Base-by-base conservation (phyloP, 805 yeast genomes). In the Ogataea paraovalis region DNA sequence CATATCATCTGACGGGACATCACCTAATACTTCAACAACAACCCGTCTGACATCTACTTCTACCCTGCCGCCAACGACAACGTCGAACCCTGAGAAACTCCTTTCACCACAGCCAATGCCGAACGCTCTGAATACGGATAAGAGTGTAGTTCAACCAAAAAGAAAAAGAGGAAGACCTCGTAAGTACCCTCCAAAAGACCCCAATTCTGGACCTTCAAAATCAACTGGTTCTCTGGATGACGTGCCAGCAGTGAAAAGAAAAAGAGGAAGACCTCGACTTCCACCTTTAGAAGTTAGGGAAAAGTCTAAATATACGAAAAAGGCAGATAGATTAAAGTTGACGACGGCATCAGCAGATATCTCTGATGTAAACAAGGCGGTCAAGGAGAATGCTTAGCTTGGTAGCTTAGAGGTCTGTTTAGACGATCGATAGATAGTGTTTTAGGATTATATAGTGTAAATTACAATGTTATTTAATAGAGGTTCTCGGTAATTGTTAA, bases 261-360 rank as follows among this genome's bases (percentile, higher is more conserved):
- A 56, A 28, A 51, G 66, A 40, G 66, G 66, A 28, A 53, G 66
- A 49, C 67, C 66, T 12, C 55, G 54, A 46, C 43, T 62, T 16
- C 64, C 66, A 9, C 65, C 66, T 10, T 52, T 59, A 16, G 59
- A 54, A 30, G 54, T 47, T 18, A 51, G 64, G 41, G 54, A 53
- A 44, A 59, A 60, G 43, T 58, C 61, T 7, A 55, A 56, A 41
- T 59, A 59, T 34, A 52, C 48, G 25, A 58, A 50, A 44, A 58
- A 56, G 45, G 51, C 45, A 14, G 46, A 41, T 46, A 52, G 48
- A 40, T 49, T 40, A 46, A 48, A 53, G 34, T 9, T 30, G 34
- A 10, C 12, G 16, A 14, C 34, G 16, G 16, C n/a, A 30, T 30
- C 34, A 30, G 12, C 6, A 8, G 34, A 30, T 4, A 30, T 10